Evolutionary conservation across 192 early-diverging fungal species (phyloP), one percentile per base, ranked within the genome.

Genomic region (Coemansia sp.): DNA sequence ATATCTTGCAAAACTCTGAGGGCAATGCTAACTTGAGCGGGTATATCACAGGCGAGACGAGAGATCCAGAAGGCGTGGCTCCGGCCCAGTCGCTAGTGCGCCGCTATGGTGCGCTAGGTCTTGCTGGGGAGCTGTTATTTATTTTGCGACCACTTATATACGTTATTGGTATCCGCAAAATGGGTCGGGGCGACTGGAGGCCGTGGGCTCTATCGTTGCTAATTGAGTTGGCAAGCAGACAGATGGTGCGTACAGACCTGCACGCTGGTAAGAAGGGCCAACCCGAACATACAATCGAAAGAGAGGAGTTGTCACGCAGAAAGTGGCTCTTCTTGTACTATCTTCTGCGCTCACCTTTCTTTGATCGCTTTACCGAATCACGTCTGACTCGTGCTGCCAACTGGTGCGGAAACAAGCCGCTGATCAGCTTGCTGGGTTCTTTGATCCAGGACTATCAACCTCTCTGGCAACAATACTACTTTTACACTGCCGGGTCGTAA

Each of bases 361-460:
- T 94, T 65, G 84, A 84, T 24, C 69, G 70, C 31, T 91, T 88
- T 62, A 93, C 93, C 14, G 72, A 65, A 88, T 82, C 81, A 19
- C 81, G 87, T 10, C 71, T 94, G 54, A 82, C 89, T 27, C 72
- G 80, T 6, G 82, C 90, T 31, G 87, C 88, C 52, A 75, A 86
- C 54, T 80, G 84, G 50, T 84, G 86, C n/a, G 80, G 78, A 60
- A 87, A 85, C 62, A 92, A 88, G 78, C 88, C 90, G 50, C 68
- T 94, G 48, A 83, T 94, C 47, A 90, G 88, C 16, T 80, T 94
- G 64, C 81, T 92, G 23, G 87, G 87, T 49, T 86, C 89, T 54
- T 85, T 94, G 47, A 76, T 94, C 38, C 85, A 85, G 23, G 94
- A 96, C 74, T 96, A 96, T 73, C 88, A 92, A 69, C 92, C 93